These are phyloP conservation scores for Trichoderma arundinaceum DNA, from an alignment of 2,329 filamentous ascomycete species.

Conservation along the genomic window DNA sequence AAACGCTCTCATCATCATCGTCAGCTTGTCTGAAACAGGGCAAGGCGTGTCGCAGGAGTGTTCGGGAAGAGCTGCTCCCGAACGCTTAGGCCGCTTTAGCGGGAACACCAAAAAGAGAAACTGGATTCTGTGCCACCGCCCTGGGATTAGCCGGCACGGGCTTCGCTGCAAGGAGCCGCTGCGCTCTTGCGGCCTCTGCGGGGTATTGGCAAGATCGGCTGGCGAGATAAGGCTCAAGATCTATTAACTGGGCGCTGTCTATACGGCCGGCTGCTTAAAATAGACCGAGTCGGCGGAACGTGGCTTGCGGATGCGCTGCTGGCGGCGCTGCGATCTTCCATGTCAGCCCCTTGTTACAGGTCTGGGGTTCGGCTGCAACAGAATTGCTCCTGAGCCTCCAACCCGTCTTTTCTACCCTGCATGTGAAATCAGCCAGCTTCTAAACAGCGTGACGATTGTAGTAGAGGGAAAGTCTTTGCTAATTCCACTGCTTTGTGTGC, in stretches of 20 bases:
- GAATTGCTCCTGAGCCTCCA: neutral
- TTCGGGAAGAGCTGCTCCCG: slow-evolving; percentile 23
- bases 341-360: slow-evolving; percentile 1
- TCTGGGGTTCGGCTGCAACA: neutral
- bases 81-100: slow-evolving; percentile 4
- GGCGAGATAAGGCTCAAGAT: too few relatives aligned
- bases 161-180: neutral
- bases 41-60: slow-evolving; percentile 22
- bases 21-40: slow-evolving; percentile 19
- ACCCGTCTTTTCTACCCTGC: neutral
- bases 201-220: slow-evolving; percentile 1
- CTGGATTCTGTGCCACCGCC: too few relatives aligned
- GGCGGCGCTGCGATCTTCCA: neutral
- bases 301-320: too few relatives aligned
- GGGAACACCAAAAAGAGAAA: slow-evolving; percentile 1
- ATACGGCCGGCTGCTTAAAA: too few relatives aligned
- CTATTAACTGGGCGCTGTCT: too few relatives aligned
- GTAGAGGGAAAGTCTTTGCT: neutral
- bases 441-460: too few relatives aligned
- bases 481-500: too few relatives aligned
- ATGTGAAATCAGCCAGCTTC: neutral
- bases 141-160: neutral
- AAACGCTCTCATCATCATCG: neutral
- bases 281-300: too few relatives aligned
- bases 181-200: neutral